These are phyloP conservation scores for Kodamaea kakaduensis DNA, from an alignment of 805 yeast genomes.

Conservation along the genomic window DNA sequence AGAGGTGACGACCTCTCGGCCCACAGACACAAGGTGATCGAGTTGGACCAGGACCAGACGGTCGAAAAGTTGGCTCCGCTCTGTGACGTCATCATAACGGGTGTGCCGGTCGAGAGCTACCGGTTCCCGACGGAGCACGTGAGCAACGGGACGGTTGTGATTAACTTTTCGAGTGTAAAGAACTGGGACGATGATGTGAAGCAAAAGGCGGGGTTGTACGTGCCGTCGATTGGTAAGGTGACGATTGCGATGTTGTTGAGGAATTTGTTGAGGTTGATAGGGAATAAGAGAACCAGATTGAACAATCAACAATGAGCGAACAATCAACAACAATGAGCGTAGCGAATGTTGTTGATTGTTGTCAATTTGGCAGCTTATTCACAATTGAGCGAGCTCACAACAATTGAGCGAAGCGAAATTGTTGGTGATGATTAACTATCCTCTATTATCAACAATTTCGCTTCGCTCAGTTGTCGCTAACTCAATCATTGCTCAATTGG, in stretches of 20 bases:
- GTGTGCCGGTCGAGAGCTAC: conserved; percentile 82
- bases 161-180: conserved; percentile 85
- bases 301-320: too few species aligned
- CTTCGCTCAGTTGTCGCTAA: too few species aligned
- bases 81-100: conserved; percentile 93
- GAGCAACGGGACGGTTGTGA: conserved; percentile 83
- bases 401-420: too few species aligned
- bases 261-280: conserved; percentile 76
- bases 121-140: conserved; percentile 82
- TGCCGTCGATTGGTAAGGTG: conserved; percentile 94
- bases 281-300: conserved; percentile 50
- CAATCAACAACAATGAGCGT: not conserved
- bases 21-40: conserved; percentile 72
- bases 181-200: conserved; percentile 84
- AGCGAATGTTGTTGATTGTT: too few species aligned
- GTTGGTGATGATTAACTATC: too few species aligned
- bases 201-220: conserved; percentile 82
- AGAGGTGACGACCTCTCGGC: conserved; percentile 87
- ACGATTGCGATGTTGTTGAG: conserved; percentile 93
- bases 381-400: too few species aligned
- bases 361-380: too few species aligned
- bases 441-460: too few species aligned
- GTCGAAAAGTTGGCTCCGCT: conserved; percentile 62
- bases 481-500: too few species aligned
- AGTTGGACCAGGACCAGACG: conserved; percentile 47